Percentiles rank a stretch among this genome's conserved stretches.
These are phyloP conservation scores for Solanum chilense DNA, from an alignment of 257 asterid species.

Conservation along the genomic window DNA sequence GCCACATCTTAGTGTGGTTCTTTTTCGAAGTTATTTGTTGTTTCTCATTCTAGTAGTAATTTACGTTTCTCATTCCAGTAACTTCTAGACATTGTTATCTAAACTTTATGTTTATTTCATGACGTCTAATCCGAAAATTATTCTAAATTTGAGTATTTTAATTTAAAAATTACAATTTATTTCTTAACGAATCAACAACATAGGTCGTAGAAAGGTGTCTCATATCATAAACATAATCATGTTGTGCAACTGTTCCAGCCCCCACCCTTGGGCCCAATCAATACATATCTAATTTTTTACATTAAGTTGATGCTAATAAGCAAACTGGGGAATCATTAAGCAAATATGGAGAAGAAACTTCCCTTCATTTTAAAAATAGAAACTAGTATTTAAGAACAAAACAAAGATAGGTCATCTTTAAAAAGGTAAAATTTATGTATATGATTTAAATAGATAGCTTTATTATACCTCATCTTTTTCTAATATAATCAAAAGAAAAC, in stretches of 20 bases:
- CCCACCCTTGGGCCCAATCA: not conserved
- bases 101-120: too few relatives aligned
- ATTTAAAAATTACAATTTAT: too few relatives aligned
- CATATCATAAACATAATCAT: not conserved
- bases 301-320: not conserved
- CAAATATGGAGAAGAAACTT: not conserved
- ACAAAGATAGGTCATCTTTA: not conserved
- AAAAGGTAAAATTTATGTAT: not conserved
- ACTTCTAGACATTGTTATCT: too few relatives aligned
- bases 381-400: not conserved
- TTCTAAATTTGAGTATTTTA: too few relatives aligned
- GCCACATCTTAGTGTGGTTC: not conserved
- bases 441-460: not conserved
- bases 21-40: not conserved
- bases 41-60: not conserved
- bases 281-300: not conserved
- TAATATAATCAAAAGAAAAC: not conserved
- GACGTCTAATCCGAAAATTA: too few relatives aligned
- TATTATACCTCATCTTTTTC: not conserved
- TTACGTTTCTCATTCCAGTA: too few relatives aligned
- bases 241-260: not conserved
- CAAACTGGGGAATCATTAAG: not conserved
- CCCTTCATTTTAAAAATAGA: not conserved
- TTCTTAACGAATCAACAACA: not conserved
- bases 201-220: not conserved